phyloP scores from a whole-genome alignment of 768 basidiomycete species.

The Russula emetica region DNA sequence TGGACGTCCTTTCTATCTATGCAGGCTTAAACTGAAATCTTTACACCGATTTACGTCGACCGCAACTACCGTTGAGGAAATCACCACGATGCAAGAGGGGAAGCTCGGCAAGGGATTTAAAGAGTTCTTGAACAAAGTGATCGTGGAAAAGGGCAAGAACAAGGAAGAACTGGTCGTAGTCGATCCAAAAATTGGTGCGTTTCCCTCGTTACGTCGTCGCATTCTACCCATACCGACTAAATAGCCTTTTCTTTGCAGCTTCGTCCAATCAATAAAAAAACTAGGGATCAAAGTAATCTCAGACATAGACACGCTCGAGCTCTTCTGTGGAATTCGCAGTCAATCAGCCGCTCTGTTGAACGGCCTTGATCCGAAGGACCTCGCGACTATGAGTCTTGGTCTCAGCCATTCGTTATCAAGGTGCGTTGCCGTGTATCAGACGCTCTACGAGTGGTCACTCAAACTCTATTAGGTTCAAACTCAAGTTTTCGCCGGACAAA shows the following conservation, averaged over 20 bases:
- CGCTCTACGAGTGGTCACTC: slow-evolving; percentile 26
- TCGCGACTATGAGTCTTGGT: slow-evolving; percentile 97
- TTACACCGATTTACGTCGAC: slow-evolving; percentile 96
- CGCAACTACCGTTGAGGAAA: slow-evolving; percentile 93
- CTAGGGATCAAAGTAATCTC: slow-evolving; percentile 81
- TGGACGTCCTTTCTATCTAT: no score
- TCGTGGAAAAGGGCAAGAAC: slow-evolving; percentile 85
- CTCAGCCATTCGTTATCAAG: slow-evolving; percentile 94
- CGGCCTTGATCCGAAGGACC: slow-evolving; percentile 87
- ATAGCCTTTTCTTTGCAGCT: slow-evolving; percentile 11
- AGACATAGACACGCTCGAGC: slow-evolving; percentile 60
- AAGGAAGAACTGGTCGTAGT: slow-evolving; percentile 82
- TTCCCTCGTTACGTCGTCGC: background rate
- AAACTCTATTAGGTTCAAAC: slow-evolving; percentile 69
- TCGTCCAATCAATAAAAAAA: slow-evolving; percentile 82
- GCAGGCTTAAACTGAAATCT: slow-evolving; percentile 88
- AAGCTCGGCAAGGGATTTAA: slow-evolving; percentile 91
- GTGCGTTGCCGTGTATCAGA: no score
- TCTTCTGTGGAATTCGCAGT: slow-evolving; percentile 92
- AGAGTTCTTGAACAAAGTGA: slow-evolving; percentile 84
- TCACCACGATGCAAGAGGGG: slow-evolving; percentile 87
- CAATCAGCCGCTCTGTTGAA: slow-evolving; percentile 85
- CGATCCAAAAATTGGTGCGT: slow-evolving; percentile 85
- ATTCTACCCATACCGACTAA: background rate
- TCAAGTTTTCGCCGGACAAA: slow-evolving; percentile 99